phyloP scores from a whole-genome alignment of 257 asterid genomes.

The Plectranthus barbatus region DNA sequence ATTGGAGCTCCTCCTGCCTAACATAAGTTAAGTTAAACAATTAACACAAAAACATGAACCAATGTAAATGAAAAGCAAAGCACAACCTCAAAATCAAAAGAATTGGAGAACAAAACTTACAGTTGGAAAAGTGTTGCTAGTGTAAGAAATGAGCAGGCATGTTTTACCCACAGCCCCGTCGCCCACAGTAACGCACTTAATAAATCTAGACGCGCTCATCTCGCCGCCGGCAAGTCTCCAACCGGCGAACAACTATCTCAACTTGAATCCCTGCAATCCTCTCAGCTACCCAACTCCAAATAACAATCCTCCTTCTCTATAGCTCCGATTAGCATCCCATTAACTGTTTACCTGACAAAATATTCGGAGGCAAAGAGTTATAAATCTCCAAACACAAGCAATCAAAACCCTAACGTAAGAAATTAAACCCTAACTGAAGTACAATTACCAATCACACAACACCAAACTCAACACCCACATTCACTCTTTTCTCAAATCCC shows the following conservation, averaged over 20 bases:
- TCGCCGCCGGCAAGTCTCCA: slow-evolving; percentile 13
- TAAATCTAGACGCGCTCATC: slow-evolving; percentile 59
- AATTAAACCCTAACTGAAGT: background rate
- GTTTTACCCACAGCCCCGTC: slow-evolving; percentile 73
- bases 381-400: slow-evolving; percentile 6
- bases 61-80: background rate
- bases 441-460: background rate
- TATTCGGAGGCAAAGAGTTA: background rate
- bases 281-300: background rate
- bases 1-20: too few relatives aligned
- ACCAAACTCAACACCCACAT: background rate
- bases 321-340: background rate
- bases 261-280: slow-evolving; percentile 1
- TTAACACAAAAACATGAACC: too few relatives aligned
- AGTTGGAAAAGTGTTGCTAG: slow-evolving; percentile 60
- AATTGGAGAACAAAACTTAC: slow-evolving; percentile 20
- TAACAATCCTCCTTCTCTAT: background rate
- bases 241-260: slow-evolving; percentile 13
- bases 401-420: slow-evolving; percentile 3
- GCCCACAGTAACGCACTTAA: slow-evolving; percentile 61
- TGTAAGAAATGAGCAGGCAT: slow-evolving; percentile 56
- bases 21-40: too few relatives aligned
- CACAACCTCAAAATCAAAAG: background rate
- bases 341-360: slow-evolving; percentile 10
- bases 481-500: background rate